phyloP scores from a whole-genome alignment of 192 early-diverging fungal species.

The Geranomyces michiganensis region DNA sequence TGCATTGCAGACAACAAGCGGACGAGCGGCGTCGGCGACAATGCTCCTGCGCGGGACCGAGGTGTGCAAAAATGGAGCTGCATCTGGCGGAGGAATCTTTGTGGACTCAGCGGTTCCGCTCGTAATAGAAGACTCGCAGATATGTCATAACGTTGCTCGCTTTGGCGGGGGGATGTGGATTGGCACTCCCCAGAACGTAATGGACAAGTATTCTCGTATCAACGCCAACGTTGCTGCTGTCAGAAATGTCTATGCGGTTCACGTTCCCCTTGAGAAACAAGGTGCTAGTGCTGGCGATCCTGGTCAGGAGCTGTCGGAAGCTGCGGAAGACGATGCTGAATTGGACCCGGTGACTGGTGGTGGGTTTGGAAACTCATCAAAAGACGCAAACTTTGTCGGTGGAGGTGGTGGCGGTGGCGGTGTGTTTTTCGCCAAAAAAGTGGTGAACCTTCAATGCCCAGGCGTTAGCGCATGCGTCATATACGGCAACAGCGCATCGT shows the following conservation, averaged over 20 bases:
- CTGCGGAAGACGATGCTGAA: no score
- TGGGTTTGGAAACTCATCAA: no score
- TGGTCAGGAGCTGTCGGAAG: no score
- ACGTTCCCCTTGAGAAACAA: background rate
- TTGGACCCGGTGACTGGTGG: no score
- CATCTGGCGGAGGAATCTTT: conserved; percentile 10
- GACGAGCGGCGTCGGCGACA: background rate
- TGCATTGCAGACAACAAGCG: conserved; percentile 2
- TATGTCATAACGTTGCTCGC: conserved; percentile 11
- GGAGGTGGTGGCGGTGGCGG: conserved; percentile 21
- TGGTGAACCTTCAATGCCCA: background rate
- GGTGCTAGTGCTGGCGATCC: no score
- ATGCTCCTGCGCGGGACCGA: background rate
- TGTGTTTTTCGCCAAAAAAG: background rate
- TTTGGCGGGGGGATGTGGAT: conserved; percentile 26
- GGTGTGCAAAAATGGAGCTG: conserved; percentile 3
- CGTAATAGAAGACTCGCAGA: background rate
- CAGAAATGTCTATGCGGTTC: background rate
- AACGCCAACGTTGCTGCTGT: conserved; percentile 4
- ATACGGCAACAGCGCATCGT: conserved; percentile 16
- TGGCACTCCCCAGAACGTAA: background rate
- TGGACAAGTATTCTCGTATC: conserved; percentile 2
- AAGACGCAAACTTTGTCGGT: background rate
- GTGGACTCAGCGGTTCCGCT: conserved; percentile 19
- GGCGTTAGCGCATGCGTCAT: conserved; percentile 3